Evolutionary conservation across 768 basidiomycete species (phyloP), one percentile per base, ranked within the genome.

Genomic region (Lactarius pseudohatsudake): DNA sequence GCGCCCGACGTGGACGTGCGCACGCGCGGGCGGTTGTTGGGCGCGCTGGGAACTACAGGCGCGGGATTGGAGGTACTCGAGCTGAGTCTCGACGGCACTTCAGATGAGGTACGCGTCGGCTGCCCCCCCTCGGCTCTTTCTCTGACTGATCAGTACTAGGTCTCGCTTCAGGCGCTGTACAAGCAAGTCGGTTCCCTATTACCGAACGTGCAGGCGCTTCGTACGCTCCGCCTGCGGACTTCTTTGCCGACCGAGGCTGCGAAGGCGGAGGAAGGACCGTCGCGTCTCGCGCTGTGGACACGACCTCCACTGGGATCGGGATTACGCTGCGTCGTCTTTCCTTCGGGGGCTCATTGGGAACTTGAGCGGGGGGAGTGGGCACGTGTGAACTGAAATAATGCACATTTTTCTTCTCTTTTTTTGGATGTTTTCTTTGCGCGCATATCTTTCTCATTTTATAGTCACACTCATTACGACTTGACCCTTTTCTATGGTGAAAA

Each of bases 211-310:
- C 71, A 62, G n/a, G 72, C 71, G 5, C 72, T 78, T n/a, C 73
- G 55, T 34, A 71, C 71, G 1, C 72, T 78, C 40, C 71, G 71
- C 20, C 60, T 78, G 57, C 22, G 77, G 75, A 63, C 81, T 80
- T 10, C 76, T 74, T 56, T 80, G 69, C 64, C 81, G 75, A 10
- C 80, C 71, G 74, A 80, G 65, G 26, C 78, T 62, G 40, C 32
- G 1, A 41, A 81, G 78, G 72, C 80, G 78, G 71, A 78, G 73
- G 57, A 64, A 50, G 54, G 57, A 30, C 72, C 70, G 40, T 73
- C 75, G 64, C 26, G 26, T 26, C 65, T 70, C 34, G 70, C 72
- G 63, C 66, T 76, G 26, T 71, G 60, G 62, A 64, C 67, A 16
- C 76, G 76, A 74, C 58, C 69, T 40, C 71, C 71, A 47, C 61